Evolutionary conservation across 306 rosid genomes (phyloP).

Genomic region (Vicia villosa): DNA sequence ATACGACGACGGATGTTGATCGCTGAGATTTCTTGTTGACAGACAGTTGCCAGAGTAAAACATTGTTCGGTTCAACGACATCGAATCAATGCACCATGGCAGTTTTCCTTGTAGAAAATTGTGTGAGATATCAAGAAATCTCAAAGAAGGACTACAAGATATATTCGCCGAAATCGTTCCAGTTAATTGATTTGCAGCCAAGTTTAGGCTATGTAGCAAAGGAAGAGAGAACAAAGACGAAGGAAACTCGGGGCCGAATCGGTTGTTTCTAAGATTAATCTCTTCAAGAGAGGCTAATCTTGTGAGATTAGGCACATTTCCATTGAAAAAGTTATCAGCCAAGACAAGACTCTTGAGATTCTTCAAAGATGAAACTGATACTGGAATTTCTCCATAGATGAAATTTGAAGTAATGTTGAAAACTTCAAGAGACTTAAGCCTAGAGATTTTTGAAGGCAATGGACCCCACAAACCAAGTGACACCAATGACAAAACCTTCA

Average conservation of each 20-base stretch:
- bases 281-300: conserved; percentile 54
- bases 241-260: conserved; percentile 68
- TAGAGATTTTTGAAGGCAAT: conserved; percentile 61
- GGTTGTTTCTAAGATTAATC: conserved; percentile 59
- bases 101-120: conserved; percentile 70
- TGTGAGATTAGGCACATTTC: conserved; percentile 66
- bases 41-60: conserved; percentile 75
- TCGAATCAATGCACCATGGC: conserved; percentile 69
- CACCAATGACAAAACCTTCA: conserved; percentile 62
- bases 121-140: conserved; percentile 68
- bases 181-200: conserved; percentile 63
- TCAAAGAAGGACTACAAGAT: conserved; percentile 54
- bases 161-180: conserved; percentile 59
- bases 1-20: conserved; percentile 53
- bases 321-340: conserved; percentile 70
- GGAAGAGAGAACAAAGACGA: conserved; percentile 72
- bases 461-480: conserved; percentile 92
- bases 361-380: conserved; percentile 51
- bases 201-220: conserved; percentile 57
- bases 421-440: conserved; percentile 61
- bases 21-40: conserved; percentile 41
- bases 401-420: conserved; percentile 74
- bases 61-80: conserved; percentile 51
- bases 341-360: conserved; percentile 58
- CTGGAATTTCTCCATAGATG: conserved; percentile 62